Evolutionary conservation across 768 basidiomycete genomes (phyloP), one percentile per base, ranked within the genome.

Genomic region (Porpolomopsis calyptriformis): DNA sequence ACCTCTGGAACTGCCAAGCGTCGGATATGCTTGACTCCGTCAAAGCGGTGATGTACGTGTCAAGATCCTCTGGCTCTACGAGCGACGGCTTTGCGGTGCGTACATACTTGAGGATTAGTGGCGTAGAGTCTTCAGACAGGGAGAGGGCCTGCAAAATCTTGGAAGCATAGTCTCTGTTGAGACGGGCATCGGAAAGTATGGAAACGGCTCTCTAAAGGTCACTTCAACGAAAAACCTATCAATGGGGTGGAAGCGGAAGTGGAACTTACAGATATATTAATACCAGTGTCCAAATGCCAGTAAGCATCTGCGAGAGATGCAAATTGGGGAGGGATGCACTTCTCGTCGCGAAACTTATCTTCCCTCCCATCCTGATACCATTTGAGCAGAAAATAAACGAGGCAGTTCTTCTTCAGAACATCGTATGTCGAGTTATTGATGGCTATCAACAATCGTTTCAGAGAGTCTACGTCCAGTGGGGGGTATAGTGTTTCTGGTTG

Each of bases 321-420:
- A 55, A 88, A 89, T 54, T 88, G 87, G 2, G 85, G 81, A 3
- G 84, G 78, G 49, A 91, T 80, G 54, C 73, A 77, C 23, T 72
- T 64, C 60, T 76, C 60, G 60, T 67, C 44, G 57, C 65, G 62
- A 67, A 85, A 68, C 49, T 60, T 54, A 50, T 69, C 57, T 70
- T 83, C 66, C 57, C 71, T 63, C 4, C 74, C 72, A 57, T 87
- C 83, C 54, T 74, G 68, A 49, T 82, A 77, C 82, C 81, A 87
- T 58, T 85, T 87, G 48, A 91, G 69, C 50, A 91, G 64, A 57
- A 80, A 89, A 63, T 87, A 91, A 1, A 87, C 65, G 36, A 91
- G 65, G 51, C 83, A 86, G 49, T 89, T 80, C 60, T 79, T 80
- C 71, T 90, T 90, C 45, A 90, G 70, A 25, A 65, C 57, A 60